Percentiles rank a stretch among this genome's conserved stretches.
Conservation (phyloP, 2,329 filamentous ascomycete genomes). For the Fusarium sp. region DNA sequence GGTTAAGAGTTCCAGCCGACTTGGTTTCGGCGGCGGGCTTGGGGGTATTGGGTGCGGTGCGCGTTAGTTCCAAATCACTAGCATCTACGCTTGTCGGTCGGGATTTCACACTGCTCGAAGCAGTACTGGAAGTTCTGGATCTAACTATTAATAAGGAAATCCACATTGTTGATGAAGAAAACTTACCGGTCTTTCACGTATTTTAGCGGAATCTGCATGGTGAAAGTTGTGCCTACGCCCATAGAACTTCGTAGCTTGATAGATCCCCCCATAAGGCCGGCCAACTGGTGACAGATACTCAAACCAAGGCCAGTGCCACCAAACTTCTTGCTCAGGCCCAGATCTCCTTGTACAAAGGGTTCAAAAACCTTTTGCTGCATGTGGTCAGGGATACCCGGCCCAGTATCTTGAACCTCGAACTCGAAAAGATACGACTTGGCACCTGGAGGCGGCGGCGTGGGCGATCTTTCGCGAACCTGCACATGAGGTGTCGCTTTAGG, state of each 20-base stretch:
- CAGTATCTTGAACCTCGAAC: constrained; percentile 89
- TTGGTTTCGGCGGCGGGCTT: constrained; percentile 46
- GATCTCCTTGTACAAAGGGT: constrained; percentile 92
- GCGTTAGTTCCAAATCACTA: constrained; percentile 52
- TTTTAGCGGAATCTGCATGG: constrained; percentile 82
- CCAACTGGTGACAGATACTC: constrained; percentile 89
- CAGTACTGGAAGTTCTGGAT: constrained; percentile 62
- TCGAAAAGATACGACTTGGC: constrained; percentile 80
- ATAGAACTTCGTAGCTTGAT: constrained; percentile 78
- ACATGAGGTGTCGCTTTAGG: constrained; percentile 62
- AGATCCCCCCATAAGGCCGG: constrained; percentile 82
- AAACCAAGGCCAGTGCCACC: constrained; percentile 89
- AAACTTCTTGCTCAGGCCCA: constrained; percentile 88
- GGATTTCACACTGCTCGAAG: constrained; percentile 64
- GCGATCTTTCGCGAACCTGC: constrained; percentile 64
- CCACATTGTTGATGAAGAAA: too few species aligned
- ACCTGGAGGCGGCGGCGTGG: constrained; percentile 68
- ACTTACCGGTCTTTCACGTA: constrained; percentile 72
- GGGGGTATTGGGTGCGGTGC: constrained; percentile 41
- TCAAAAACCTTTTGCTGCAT: constrained; percentile 89
- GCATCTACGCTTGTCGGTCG: constrained; percentile 60
- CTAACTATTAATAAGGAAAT: constrained; percentile 23
- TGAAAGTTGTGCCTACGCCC: constrained; percentile 83
- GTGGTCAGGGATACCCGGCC: constrained; percentile 82
- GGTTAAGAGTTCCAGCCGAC: constrained; percentile 62